Evolutionary conservation across 805 yeast genomes (phyloP), one percentile per base, ranked within the genome.

Genomic region (Candida boleticola): DNA sequence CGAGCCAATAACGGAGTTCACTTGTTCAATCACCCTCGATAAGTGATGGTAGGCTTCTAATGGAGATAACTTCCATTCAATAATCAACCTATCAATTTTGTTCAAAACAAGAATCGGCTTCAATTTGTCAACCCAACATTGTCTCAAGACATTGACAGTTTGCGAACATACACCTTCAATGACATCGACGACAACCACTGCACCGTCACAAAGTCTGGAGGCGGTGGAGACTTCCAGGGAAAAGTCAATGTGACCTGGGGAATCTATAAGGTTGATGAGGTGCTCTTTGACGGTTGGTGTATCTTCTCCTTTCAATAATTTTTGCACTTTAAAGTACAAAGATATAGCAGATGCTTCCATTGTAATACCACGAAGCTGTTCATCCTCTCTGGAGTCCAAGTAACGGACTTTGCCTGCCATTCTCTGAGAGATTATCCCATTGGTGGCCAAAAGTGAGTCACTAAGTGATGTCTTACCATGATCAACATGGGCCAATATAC

Each of bases 211-310:
- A 34, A 93, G 70, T 54, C 99, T 74, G 1, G 98, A 89, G 1
- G 98, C 96, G 0, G 97, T 87, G 21, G 96, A 87, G 0, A 93
- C 99, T 58, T 93, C 99, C 10, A 95, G 85, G 1, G 96, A 85
- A 61, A 93, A 93, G 64, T 93, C 99, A 45, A 93, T 89, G 55
- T 93, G 99, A n/a, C 99, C 99, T 0, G 99, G 99, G 0, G 98
- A 92, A 63, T 93, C 99, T 44, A 93, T 92, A 53, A 93, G 74
- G 58, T 93, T 93, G 57, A 93, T 84, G 42, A 93, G 67, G 63
- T 87, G 86, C 56, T 93, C 97, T 32, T 79, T 79, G 30, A 83
- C 76, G 4, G 66, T 73, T 31, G 60, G 63, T 6, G 20, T 16
- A 9, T 48, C 53, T 42, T 66, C 67, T 1, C 37, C 47, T 29